Conservation (phyloP, 768 basidiomycete species). For the Dacryopinax primogenitus region DNA sequence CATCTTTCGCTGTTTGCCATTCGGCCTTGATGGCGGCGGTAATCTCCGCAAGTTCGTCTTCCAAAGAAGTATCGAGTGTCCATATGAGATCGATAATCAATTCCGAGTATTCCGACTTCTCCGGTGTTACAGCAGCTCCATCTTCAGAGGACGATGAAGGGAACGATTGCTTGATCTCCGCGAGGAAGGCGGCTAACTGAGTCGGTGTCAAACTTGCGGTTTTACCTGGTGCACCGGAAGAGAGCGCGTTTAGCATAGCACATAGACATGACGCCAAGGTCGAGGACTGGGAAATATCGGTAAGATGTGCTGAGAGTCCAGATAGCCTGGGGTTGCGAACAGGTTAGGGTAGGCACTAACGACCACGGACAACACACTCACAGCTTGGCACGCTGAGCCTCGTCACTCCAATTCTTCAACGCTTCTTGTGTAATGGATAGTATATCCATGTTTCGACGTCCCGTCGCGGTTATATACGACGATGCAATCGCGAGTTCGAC, state of each 20-base stretch:
- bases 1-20: neutral
- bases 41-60: slow-evolving; percentile 55
- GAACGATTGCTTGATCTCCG: slow-evolving; percentile 1
- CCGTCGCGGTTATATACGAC: neutral
- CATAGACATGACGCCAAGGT: neutral
- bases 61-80: slow-evolving; percentile 64
- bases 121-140: neutral
- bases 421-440: neutral
- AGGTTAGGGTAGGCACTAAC: neutral
- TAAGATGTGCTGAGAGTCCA: neutral
- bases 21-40: slow-evolving; percentile 26
- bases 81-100: slow-evolving; percentile 67
- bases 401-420: slow-evolving; percentile 1
- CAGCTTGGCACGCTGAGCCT: slow-evolving; percentile 4
- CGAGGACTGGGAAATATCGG: neutral
- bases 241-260: neutral
- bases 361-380: neutral
- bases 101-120: slow-evolving; percentile 27
- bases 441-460: neutral
- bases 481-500: neutral
- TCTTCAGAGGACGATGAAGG: neutral
- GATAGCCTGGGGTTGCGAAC: neutral
- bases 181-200: neutral
- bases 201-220: neutral
- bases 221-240: neutral